These are phyloP conservation scores for Myxozyma mucilagina DNA, from an alignment of 805 yeast genomes.

Conservation along the genomic window DNA sequence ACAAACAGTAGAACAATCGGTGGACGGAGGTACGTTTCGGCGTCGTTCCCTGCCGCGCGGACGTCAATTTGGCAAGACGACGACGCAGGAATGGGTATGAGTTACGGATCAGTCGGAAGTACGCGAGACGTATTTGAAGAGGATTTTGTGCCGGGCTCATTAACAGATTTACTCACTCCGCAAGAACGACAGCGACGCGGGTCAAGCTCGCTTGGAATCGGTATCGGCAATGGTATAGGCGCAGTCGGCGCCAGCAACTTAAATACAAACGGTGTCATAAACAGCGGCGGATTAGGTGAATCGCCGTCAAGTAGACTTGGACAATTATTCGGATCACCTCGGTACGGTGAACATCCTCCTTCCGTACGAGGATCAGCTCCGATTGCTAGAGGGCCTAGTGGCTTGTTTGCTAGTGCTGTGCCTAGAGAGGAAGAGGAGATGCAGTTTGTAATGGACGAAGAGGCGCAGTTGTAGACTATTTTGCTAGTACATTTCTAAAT, in stretches of 20 bases:
- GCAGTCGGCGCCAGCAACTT: conserved; percentile 15
- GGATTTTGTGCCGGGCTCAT: conserved; percentile 78
- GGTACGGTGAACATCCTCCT: no score
- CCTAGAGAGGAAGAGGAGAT: conserved; percentile 20
- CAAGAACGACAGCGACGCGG: conserved; percentile 71
- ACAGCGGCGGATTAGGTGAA: neutral
- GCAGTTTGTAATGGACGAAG: conserved; percentile 32
- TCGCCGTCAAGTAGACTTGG: conserved; percentile 27
- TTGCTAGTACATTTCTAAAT: neutral
- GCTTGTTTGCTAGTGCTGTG: neutral
- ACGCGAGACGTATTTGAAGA: conserved; percentile 52
- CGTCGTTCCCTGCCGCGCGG: conserved; percentile 29
- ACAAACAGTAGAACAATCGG: neutral
- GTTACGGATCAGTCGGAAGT: neutral
- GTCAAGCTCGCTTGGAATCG: conserved; percentile 39
- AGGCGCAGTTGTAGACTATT: neutral
- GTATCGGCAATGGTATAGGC: neutral
- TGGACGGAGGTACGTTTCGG: conserved; percentile 23
- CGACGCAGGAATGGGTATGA: neutral
- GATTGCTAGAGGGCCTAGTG: conserved; percentile 12
- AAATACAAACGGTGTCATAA: neutral
- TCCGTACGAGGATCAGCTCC: neutral
- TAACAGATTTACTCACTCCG: conserved; percentile 80
- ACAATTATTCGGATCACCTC: conserved; percentile 14
- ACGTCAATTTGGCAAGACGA: conserved; percentile 25